phyloP scores from a whole-genome alignment of 1,139 yeast species.

The Debaryomyces fabryi region DNA sequence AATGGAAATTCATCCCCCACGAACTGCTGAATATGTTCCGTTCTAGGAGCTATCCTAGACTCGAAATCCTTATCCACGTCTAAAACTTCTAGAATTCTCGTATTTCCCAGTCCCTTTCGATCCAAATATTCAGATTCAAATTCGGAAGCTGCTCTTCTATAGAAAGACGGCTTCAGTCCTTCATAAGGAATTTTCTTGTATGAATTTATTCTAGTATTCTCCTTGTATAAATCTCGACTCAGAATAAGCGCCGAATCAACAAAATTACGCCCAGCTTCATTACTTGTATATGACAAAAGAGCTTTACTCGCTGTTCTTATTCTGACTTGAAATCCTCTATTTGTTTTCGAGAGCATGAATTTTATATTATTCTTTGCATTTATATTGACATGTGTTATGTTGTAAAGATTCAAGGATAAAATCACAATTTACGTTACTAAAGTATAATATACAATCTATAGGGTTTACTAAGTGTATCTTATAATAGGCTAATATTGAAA shows the following conservation, averaged over 20 bases:
- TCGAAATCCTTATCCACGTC: constrained; percentile 16
- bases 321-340: constrained; percentile 1
- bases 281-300: constrained; percentile 1
- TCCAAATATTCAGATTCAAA: constrained; percentile 18
- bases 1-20: constrained; percentile 24
- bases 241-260: constrained; percentile 17
- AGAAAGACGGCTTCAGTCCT: constrained; percentile 18
- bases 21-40: constrained; percentile 16
- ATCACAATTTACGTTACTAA: not conserved
- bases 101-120: constrained; percentile 14
- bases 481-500: not conserved
- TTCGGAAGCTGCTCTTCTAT: constrained; percentile 17
- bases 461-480: not conserved
- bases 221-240: constrained; percentile 20
- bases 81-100: constrained; percentile 14
- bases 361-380: not conserved
- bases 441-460: not conserved
- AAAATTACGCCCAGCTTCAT: not conserved
- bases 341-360: constrained; percentile 2
- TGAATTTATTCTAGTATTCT: constrained; percentile 14
- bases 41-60: constrained; percentile 12
- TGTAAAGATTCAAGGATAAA: not conserved
- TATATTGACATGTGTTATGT: not conserved
- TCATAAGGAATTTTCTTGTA: constrained; percentile 15
- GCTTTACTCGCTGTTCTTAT: not conserved